Base-by-base conservation (phyloP, 2,329 filamentous ascomycete species). In the Bertia moriformis region DNA sequence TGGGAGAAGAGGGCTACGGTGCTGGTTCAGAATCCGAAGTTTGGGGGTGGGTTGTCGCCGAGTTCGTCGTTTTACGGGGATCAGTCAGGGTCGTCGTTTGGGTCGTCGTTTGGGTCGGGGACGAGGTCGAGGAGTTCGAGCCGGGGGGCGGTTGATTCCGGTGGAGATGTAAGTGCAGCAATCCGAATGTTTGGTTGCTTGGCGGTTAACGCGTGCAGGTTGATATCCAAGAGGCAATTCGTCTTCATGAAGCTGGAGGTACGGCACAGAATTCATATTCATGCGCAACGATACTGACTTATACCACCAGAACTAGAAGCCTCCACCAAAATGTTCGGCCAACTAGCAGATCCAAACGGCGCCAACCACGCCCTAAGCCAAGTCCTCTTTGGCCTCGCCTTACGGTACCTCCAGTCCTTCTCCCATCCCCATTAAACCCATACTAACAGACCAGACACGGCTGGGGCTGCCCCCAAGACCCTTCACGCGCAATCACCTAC, bases 1-100 rank as follows among this genome's bases (percentile, higher is more conserved):
- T 98, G 91, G 91, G 91, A 96, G 67, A 80, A 83, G 63, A 71
- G 89, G 43, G 91, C 91, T 19, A 95, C 88, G n/a, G 73, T 93
- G 43, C 65, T 96, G 46, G 89, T 85, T 20, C 73, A 72, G 48
- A 76, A 70, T 48, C 67, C 71, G 22, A 7, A 27, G 22, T 27
- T 27, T n/a, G 22, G 22, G 7, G n/a, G n/a, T n/a, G n/a, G n/a
- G n/a, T n/a, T n/a, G n/a, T n/a, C n/a, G n/a, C n/a, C n/a, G n/a
- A n/a, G n/a, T n/a, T n/a, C 24, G 24, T 29, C 24, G 24, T 29
- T 29, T n/a, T 29, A 10, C 24, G 24, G 10, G 24, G 24, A 29
- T n/a, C n/a, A n/a, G n/a, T n/a, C n/a, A n/a, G n/a, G n/a, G n/a
- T n/a, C n/a, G n/a, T n/a, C n/a, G n/a, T n/a, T n/a, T n/a, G n/a